These are phyloP conservation scores for Suaeda aralocaspica DNA, from an alignment of 148 eudicot species.

Conservation along the genomic window DNA sequence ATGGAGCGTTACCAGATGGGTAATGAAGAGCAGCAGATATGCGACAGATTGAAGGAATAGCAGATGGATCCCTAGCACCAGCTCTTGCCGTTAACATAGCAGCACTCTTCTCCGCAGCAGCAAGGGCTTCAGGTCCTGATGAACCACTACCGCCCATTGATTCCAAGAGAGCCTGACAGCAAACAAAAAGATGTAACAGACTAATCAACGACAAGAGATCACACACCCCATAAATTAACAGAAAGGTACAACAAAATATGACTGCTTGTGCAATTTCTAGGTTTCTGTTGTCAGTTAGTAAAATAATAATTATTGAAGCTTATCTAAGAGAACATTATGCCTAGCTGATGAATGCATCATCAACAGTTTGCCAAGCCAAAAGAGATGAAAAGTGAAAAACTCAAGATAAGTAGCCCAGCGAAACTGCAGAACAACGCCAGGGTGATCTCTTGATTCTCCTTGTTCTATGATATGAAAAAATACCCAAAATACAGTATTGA, in stretches of 20 bases:
- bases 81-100: constrained; percentile 94
- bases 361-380: no score
- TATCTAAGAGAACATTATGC: no score
- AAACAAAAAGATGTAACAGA: background rate
- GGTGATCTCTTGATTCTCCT: no score
- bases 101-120: constrained; percentile 85
- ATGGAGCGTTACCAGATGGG: constrained; percentile 64
- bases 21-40: constrained; percentile 92
- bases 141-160: constrained; percentile 83
- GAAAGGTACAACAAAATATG: background rate
- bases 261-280: background rate
- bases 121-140: constrained; percentile 75
- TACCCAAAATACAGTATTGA: no score
- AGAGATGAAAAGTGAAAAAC: no score
- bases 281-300: background rate
- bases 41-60: constrained; percentile 96
- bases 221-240: background rate
- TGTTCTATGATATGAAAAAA: no score
- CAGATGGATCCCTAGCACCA: constrained; percentile 97
- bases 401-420: no score
- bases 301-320: background rate
- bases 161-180: constrained; percentile 75
- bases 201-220: background rate
- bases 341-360: no score
- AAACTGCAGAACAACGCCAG: no score